phyloP scores from a whole-genome alignment of 2,329 filamentous ascomycete species.

The Talaromyces piceae region DNA sequence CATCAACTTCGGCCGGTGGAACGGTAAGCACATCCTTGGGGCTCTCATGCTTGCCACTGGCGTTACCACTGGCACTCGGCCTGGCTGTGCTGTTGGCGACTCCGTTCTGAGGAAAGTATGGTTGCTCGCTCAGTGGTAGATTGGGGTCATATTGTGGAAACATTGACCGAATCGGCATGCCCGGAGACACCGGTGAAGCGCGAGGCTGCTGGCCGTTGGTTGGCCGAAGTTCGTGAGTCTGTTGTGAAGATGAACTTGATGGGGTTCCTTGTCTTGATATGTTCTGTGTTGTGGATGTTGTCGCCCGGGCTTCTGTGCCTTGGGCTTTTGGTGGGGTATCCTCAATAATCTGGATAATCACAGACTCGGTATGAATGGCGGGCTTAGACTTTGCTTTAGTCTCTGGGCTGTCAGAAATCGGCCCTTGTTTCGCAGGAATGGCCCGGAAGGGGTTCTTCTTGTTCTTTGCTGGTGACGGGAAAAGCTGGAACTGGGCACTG shows the following conservation, averaged over 20 bases:
- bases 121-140: conserved; percentile 29
- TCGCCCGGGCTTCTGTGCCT: not conserved
- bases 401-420: conserved; percentile 18
- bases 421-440: conserved; percentile 17
- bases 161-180: conserved; percentile 37
- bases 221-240: not conserved
- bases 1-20: conserved; percentile 26
- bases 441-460: conserved; percentile 31
- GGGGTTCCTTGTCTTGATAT: not conserved
- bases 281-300: not conserved
- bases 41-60: too few relatives aligned
- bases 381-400: conserved; percentile 23
- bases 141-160: conserved; percentile 39
- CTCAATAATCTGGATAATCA: conserved; percentile 32
- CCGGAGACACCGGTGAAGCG: conserved; percentile 21
- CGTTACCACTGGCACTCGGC: conserved; percentile 14
- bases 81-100: conserved; percentile 11
- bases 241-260: not conserved
- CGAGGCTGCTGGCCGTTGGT: conserved; percentile 3
- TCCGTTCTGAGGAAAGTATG: conserved; percentile 25
- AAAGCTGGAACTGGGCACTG: conserved; percentile 35
- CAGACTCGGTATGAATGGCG: conserved; percentile 25
- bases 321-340: conserved; percentile 3
- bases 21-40: conserved; percentile 9
- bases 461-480: conserved; percentile 28